Percentiles rank a stretch among this genome's conserved stretches.
phyloP scores from a whole-genome alignment of 2,329 filamentous ascomycete genomes.

The Verticillium longisporum region DNA sequence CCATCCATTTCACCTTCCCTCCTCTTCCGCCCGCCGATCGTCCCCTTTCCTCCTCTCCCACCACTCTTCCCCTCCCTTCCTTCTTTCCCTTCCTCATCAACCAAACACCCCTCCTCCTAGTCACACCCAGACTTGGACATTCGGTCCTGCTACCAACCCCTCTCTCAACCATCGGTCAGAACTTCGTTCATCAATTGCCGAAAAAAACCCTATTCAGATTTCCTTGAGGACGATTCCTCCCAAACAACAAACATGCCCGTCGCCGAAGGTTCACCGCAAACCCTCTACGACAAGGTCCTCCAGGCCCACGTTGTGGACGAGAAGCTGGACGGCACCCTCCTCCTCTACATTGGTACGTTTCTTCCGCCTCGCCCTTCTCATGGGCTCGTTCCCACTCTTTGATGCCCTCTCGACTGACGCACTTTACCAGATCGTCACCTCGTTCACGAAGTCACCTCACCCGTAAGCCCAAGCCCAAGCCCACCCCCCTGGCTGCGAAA shows the following conservation, averaged over 20 bases:
- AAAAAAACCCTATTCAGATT: background rate
- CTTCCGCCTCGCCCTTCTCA: background rate
- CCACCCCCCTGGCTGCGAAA: background rate
- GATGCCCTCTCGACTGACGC: background rate
- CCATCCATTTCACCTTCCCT: conserved; percentile 2
- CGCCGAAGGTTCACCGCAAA: conserved; percentile 65
- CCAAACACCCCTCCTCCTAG: background rate
- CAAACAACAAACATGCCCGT: conserved; percentile 60
- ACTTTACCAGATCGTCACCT: conserved; percentile 72
- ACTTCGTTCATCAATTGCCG: background rate
- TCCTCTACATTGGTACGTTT: conserved; percentile 82
- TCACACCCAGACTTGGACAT: background rate
- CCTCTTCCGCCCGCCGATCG: background rate
- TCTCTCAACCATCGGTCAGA: background rate
- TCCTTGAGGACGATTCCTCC: conserved; percentile 1
- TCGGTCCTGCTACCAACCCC: background rate
- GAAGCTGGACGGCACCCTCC: conserved; percentile 85
- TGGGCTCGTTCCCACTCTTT: background rate
- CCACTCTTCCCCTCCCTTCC: conserved; percentile 3
- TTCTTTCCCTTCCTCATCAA: background rate
- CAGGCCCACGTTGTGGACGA: conserved; percentile 91
- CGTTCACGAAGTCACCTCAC: conserved; percentile 97
- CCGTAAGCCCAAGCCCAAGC: conserved; percentile 46
- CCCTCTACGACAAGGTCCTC: conserved; percentile 97
- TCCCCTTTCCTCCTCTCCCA: conserved; percentile 1